Conservation (phyloP, 1,284 basidiomycete species). For the Trichosporon faecale region DNA sequence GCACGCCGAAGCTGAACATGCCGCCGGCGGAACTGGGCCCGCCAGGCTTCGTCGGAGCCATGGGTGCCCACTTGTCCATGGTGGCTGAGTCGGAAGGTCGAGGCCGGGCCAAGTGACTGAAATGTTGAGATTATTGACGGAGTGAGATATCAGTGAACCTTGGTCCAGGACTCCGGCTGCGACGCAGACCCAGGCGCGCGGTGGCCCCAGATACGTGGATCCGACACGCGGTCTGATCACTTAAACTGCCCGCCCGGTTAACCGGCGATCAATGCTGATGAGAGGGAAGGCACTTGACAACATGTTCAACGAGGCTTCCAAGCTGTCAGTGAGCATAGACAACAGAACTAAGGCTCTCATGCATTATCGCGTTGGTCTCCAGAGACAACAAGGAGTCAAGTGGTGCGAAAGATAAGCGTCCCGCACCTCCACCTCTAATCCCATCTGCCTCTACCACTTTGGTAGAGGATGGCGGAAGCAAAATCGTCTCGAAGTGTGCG, state of each 20-base stretch:
- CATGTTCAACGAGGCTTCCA: too few relatives aligned
- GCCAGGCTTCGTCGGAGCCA: slow-evolving; percentile 49
- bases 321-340: background rate
- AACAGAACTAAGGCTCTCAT: background rate
- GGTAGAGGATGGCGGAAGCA: too few relatives aligned
- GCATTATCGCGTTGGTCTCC: too few relatives aligned
- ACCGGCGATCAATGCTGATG: background rate
- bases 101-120: background rate
- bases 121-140: background rate
- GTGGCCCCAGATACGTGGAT: slow-evolving; percentile 3
- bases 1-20: slow-evolving; percentile 59
- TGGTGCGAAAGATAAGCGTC: too few relatives aligned
- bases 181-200: background rate
- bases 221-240: background rate
- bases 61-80: slow-evolving; percentile 48
- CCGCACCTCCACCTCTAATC: too few relatives aligned
- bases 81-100: background rate
- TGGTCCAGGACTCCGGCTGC: background rate
- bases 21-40: slow-evolving; percentile 55
- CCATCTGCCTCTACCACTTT: too few relatives aligned
- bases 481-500: too few relatives aligned
- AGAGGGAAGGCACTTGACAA: background rate
- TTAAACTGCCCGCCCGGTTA: background rate
- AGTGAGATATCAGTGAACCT: background rate
- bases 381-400: too few relatives aligned